Base-by-base conservation (phyloP, 768 basidiomycete genomes). In the Mycena galopus region DNA sequence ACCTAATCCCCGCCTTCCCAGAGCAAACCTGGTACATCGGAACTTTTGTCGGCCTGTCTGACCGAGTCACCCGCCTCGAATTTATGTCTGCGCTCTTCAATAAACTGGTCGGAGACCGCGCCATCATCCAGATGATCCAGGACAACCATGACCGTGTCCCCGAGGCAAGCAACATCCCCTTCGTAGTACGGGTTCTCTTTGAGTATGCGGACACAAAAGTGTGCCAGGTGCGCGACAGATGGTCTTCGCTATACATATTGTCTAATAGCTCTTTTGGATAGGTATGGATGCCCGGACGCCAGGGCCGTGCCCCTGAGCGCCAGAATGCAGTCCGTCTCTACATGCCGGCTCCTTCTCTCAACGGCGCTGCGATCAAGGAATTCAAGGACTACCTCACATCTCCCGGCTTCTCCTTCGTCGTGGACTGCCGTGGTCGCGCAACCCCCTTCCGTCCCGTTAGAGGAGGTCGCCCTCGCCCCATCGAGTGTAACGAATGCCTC, bases 401-500 rank as follows among this genome's bases (percentile, higher is more conserved):
- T 32, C n/a, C 57, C 10, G 44, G 57, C 57, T 67, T 67, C 47
- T 33, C 66, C 44, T 67, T 67, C 47, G 32, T 67, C 25, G 57
- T 67, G 17, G 66, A 67, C 33, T 50, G 32, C 21, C 57, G 66
- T 33, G 66, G 66, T 3, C 66, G 57, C 17, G 42, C 66, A 0
- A 59, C 66, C 16, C 66, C 66, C 5, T 67, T 67, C 66, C 59
- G 50, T 12, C 56, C 58, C 21, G 19, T 57, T 14, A 50, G 47
- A 27, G 21, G 47, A 1, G 58, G 59, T 2, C 35, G 67, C 12
- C 5, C 58, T 6, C 58, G 67, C 9, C 67, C 58, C 3, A 68
- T 68, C 44, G 67, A 68, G n/a, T 68, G 67, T 55, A 59, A 50
- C 17, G 58, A 68, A 23, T 68, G 67, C 47, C 39, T 42, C 17